phyloP scores from a whole-genome alignment of 768 basidiomycete species.

The Tricholoma saponaceum region DNA sequence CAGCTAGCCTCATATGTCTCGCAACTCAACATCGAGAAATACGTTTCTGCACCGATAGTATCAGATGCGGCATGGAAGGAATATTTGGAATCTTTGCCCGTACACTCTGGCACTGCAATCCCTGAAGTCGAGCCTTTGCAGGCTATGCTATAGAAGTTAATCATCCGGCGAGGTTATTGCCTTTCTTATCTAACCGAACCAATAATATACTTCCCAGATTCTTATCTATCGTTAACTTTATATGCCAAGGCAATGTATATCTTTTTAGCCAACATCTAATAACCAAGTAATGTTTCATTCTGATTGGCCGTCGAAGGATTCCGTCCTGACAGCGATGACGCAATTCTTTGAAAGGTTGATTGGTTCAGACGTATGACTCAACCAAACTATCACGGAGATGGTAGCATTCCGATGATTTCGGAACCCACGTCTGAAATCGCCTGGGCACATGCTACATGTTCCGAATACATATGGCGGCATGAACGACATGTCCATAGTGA shows the following conservation, averaged over 20 bases:
- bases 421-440: background rate
- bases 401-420: background rate
- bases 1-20: conserved; percentile 37
- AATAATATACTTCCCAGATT: background rate
- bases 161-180: background rate
- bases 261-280: no score
- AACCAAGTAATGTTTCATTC: no score
- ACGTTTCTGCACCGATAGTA: conserved; percentile 50
- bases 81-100: conserved; percentile 36
- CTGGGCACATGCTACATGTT: background rate
- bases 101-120: conserved; percentile 38
- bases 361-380: background rate
- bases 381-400: background rate
- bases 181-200: background rate
- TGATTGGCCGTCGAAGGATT: no score
- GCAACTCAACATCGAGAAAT: conserved; percentile 43
- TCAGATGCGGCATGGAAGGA: conserved; percentile 47
- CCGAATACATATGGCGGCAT: background rate
- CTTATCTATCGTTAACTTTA: conserved; percentile 3
- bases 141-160: conserved; percentile 34
- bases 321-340: no score
- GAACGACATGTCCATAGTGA: background rate
- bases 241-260: background rate
- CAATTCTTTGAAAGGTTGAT: background rate
- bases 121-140: conserved; percentile 34